Percentiles rank a stretch among this genome's conserved stretches.
phyloP scores from a whole-genome alignment of 306 rosid genomes.

The Elaeagnus macrophylla region DNA sequence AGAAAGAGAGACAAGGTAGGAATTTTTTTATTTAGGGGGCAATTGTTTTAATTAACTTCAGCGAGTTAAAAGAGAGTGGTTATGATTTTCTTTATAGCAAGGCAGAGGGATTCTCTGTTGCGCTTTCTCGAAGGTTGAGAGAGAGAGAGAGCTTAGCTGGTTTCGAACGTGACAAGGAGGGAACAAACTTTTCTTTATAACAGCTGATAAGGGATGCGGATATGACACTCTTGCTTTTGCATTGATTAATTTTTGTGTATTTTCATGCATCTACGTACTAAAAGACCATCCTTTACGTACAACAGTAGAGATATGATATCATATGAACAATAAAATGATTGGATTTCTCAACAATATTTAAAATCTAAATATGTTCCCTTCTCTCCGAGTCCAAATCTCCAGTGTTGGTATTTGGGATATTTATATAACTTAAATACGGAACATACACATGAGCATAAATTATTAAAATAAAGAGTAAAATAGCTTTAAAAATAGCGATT shows the following conservation, averaged over 20 bases:
- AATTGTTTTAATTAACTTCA: conserved; percentile 14
- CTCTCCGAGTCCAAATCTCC: too few species aligned
- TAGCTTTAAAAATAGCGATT: too few species aligned
- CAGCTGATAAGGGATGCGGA: conserved; percentile 45
- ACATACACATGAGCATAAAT: too few species aligned
- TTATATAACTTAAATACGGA: too few species aligned
- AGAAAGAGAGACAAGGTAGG: conserved; percentile 18
- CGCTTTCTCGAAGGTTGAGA: conserved; percentile 50
- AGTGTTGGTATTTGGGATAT: too few species aligned
- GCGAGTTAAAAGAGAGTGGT: conserved; percentile 33
- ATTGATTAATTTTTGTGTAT: conserved; percentile 72
- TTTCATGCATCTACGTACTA: conserved; percentile 54
- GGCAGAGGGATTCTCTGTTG: conserved; percentile 63
- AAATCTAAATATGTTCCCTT: background rate
- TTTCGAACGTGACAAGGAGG: conserved; percentile 62
- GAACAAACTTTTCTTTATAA: conserved; percentile 56
- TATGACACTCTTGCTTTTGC: conserved; percentile 44
- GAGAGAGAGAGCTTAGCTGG: conserved; percentile 37
- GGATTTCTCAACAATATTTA: conserved; percentile 14
- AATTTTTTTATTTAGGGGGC: conserved; percentile 2
- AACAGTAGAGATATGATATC: conserved; percentile 24
- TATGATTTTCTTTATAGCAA: conserved; percentile 68
- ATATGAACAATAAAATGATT: conserved; percentile 23
- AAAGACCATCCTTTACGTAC: conserved; percentile 60
- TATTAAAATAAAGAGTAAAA: too few species aligned